phyloP scores from a whole-genome alignment of 2,329 filamentous ascomycete genomes.

The Cercospora zeae-maydis region DNA sequence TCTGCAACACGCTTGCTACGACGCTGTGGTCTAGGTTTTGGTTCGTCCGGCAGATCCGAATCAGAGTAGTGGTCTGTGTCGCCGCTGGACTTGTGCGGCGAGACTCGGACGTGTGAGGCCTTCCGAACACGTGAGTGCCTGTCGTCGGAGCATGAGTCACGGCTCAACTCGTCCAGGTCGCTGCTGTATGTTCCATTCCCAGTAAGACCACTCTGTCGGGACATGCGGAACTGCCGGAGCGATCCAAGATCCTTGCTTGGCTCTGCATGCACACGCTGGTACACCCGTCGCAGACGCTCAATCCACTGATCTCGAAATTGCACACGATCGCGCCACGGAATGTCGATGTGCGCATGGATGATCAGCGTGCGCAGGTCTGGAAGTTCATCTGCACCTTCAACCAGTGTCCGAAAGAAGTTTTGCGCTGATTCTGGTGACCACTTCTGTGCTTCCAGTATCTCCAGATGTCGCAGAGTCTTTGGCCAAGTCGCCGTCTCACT shows the following conservation, averaged over 20 bases:
- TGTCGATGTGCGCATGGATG: conserved; percentile 74
- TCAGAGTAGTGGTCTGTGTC: conserved; percentile 29
- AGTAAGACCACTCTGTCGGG: conserved; percentile 33
- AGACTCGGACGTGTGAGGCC: conserved; percentile 28
- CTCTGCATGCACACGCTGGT: conserved; percentile 51
- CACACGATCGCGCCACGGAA: conserved; percentile 74
- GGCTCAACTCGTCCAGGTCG: conserved; percentile 15
- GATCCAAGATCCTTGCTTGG: conserved; percentile 46
- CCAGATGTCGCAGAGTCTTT: conserved; percentile 62
- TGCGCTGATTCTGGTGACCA: conserved; percentile 67
- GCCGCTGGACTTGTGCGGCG: conserved; percentile 26
- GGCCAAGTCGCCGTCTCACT: conserved; percentile 77
- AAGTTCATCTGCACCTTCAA: conserved; percentile 65
- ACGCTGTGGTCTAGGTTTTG: conserved; percentile 22
- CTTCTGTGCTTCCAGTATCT: conserved; percentile 73
- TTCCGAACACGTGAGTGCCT: conserved; percentile 16
- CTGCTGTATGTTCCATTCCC: not conserved
- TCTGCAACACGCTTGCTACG: conserved; percentile 34
- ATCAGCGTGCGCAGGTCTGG: conserved; percentile 65
- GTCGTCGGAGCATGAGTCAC: conserved; percentile 14
- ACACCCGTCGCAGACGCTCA: conserved; percentile 64
- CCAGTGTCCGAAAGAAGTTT: conserved; percentile 73
- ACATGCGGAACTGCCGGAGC: conserved; percentile 42
- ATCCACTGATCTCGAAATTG: conserved; percentile 77
- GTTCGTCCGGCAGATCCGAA: conserved; percentile 14